Conservation (phyloP, 2,329 filamentous ascomycete genomes). For the Rhexocercosporidium sp. region DNA sequence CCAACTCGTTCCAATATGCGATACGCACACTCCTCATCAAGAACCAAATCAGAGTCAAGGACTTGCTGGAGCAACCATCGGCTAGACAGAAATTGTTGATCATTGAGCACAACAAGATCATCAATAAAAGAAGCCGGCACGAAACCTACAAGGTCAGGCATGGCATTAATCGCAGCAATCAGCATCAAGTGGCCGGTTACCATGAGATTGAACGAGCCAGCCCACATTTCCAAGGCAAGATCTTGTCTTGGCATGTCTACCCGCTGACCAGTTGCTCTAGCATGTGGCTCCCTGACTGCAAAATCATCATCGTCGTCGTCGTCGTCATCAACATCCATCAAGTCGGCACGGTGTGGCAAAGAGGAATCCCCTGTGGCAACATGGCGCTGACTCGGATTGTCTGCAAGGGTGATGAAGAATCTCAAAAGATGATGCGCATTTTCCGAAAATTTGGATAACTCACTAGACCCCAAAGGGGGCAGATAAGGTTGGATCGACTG, state of each 20-base stretch:
- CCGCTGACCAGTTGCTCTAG: slow-evolving; percentile 44
- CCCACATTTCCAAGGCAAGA: slow-evolving; percentile 36
- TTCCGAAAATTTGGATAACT: slow-evolving; percentile 27
- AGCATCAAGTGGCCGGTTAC: slow-evolving; percentile 35
- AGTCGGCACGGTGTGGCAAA: slow-evolving; percentile 48
- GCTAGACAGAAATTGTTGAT: slow-evolving; percentile 60
- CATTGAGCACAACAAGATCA: slow-evolving; percentile 52
- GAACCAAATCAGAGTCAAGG: slow-evolving; percentile 58
- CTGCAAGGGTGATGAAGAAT: slow-evolving; percentile 35
- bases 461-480: slow-evolving; percentile 30
- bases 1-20: slow-evolving; percentile 58
- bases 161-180: slow-evolving; percentile 29
- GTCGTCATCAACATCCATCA: slow-evolving; percentile 61
- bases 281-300: slow-evolving; percentile 61
- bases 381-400: slow-evolving; percentile 29
- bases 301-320: slow-evolving; percentile 59
- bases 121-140: slow-evolving; percentile 58
- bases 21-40: slow-evolving; percentile 52
- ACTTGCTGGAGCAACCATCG: slow-evolving; percentile 56
- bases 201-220: slow-evolving; percentile 35
- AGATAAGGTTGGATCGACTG: slow-evolving; percentile 40
- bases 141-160: slow-evolving; percentile 44
- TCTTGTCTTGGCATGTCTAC: slow-evolving; percentile 49
- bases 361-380: background rate
- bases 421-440: slow-evolving; percentile 32